phyloP scores from a whole-genome alignment of 306 rosid genomes.

The Dalbergia cultrata region DNA sequence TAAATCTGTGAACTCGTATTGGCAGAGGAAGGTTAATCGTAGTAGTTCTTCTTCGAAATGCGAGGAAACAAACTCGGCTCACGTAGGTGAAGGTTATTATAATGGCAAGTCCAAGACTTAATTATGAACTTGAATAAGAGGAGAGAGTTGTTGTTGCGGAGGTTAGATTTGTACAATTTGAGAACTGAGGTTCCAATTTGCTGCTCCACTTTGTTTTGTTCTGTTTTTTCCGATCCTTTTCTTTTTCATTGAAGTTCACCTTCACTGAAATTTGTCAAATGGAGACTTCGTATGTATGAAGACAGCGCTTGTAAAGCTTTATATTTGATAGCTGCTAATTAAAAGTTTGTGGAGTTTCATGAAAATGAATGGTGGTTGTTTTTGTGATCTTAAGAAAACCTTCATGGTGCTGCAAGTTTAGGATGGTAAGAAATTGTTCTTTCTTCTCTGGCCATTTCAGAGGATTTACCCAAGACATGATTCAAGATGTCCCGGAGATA shows the following conservation, averaged over 20 bases:
- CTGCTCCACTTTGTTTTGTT: neutral
- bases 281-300: neutral
- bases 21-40: neutral
- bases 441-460: too few relatives aligned
- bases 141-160: neutral
- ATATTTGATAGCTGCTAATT: neutral
- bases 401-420: neutral
- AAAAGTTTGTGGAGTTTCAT: neutral
- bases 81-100: neutral
- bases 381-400: neutral
- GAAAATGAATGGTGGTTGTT: neutral
- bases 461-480: neutral
- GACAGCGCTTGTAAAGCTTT: neutral
- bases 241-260: neutral
- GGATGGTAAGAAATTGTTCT: neutral
- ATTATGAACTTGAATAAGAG: neutral
- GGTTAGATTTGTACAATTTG: neutral
- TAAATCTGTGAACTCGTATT: slow-evolving; percentile 30
- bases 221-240: neutral
- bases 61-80: neutral
- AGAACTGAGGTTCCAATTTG: neutral
- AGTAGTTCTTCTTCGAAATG: neutral
- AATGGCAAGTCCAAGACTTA: neutral
- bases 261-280: neutral
- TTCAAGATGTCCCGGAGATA: neutral